Percentiles rank a stretch among this genome's conserved stretches.
phyloP scores from a whole-genome alignment of 441 rosid species.

The Melastoma candidum region DNA sequence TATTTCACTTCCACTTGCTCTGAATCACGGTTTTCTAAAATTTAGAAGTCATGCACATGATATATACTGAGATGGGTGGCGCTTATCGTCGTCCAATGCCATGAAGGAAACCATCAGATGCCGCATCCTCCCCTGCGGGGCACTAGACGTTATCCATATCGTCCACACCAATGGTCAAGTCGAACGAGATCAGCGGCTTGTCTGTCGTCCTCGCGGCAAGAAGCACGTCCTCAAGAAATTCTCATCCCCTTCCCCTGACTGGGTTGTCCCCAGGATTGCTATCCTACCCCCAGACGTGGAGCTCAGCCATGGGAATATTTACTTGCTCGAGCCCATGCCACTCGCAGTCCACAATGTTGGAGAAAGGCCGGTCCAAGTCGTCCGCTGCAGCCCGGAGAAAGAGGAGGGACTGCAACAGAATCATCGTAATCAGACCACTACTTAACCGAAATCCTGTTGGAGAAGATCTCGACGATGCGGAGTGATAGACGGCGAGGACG shows the following conservation, averaged over 20 bases:
- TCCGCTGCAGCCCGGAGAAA: conserved; percentile 26
- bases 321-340: conserved; percentile 55
- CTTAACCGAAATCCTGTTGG: conserved; percentile 82
- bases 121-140: conserved; percentile 95
- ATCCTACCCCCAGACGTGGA: conserved; percentile 82
- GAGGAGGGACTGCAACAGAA: conserved; percentile 23
- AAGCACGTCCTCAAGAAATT: conserved; percentile 75
- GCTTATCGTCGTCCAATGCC: neutral
- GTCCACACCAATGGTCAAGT: conserved; percentile 84
- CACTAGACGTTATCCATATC: conserved; percentile 84
- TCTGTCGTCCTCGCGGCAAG: conserved; percentile 54
- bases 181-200: conserved; percentile 74
- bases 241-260: conserved; percentile 33
- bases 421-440: conserved; percentile 46
- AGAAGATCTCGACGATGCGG: too few relatives aligned
- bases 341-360: conserved; percentile 9
- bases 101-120: conserved; percentile 88
- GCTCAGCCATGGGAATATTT: conserved; percentile 89
- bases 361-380: conserved; percentile 20
- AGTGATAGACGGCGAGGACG: too few relatives aligned
- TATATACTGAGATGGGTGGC: too few relatives aligned
- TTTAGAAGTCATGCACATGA: too few relatives aligned
- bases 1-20: too few relatives aligned
- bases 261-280: conserved; percentile 58
- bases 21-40: too few relatives aligned